Evolutionary conservation across 305 asterid genomes (phyloP).

Genomic region (Solanum hybrid): DNA sequence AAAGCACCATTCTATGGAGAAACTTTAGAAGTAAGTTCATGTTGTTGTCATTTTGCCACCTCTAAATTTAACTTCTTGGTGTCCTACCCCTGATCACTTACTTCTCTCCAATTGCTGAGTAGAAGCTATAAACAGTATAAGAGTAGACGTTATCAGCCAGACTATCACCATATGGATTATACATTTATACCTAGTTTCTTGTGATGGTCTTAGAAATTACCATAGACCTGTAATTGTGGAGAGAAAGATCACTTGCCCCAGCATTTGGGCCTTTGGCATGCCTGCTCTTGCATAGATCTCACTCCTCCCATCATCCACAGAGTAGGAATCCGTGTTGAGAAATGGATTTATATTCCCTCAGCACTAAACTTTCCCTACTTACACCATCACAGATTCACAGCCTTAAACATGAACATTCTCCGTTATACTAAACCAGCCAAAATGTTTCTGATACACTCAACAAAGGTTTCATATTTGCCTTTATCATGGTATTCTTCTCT

Average conservation of each 20-base stretch:
- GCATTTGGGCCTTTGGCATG: not conserved
- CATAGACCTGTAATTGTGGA: not conserved
- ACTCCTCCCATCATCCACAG: not conserved
- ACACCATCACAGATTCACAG: not conserved
- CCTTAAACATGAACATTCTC: not conserved
- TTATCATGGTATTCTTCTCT: not conserved
- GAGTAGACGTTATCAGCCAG: not conserved
- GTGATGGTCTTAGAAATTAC: not conserved
- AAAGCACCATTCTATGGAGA: slow-evolving; percentile 86
- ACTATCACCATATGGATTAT: not conserved
- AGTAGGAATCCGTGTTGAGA: not conserved
- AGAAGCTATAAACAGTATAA: not conserved
- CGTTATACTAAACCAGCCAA: not conserved
- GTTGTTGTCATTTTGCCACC: not conserved
- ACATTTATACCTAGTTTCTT: not conserved
- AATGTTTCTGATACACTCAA: not conserved
- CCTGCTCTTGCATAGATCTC: not conserved
- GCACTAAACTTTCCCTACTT: not conserved
- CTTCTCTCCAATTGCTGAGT: not conserved
- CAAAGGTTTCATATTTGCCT: not conserved
- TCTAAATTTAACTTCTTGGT: not conserved
- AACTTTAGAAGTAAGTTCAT: slow-evolving; percentile 74
- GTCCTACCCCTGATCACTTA: not conserved
- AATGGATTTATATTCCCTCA: not conserved
- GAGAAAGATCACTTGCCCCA: not conserved